These are phyloP conservation scores for Colletotrichum filicis DNA, from an alignment of 2,329 filamentous ascomycete species.

Conservation along the genomic window DNA sequence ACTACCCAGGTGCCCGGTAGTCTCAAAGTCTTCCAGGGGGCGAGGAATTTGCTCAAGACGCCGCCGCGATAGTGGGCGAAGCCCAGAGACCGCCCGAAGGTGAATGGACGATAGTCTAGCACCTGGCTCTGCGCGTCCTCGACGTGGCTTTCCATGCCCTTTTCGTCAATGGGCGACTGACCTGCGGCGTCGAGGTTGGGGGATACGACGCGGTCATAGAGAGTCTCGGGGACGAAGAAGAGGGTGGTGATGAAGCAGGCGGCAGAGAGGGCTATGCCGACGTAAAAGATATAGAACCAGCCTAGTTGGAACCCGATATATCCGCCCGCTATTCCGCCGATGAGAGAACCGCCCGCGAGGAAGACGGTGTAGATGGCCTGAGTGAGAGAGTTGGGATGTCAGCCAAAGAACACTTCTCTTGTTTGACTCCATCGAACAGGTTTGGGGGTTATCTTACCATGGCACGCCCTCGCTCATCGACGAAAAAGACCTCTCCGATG, in stretches of 20 bases:
- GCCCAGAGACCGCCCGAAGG: constrained; percentile 33
- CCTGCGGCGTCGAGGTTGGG: background rate
- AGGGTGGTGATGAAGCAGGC: constrained; percentile 40
- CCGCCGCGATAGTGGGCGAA: constrained; percentile 38
- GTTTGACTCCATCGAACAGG: fast-evolving
- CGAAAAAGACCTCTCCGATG: constrained; percentile 49
- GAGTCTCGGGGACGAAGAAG: constrained; percentile 49
- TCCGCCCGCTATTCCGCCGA: constrained; percentile 48
- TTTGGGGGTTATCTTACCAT: constrained; percentile 39
- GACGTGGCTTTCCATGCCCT: constrained; percentile 6
- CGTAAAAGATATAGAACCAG: constrained; percentile 47
- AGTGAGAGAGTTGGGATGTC: background rate
- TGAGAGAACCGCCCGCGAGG: constrained; percentile 43
- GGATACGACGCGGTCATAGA: constrained; percentile 39
- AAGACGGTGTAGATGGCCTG: constrained; percentile 46
- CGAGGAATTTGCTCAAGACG: constrained; percentile 37
- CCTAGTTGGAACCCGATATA: constrained; percentile 47
- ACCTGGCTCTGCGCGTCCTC: constrained; percentile 9
- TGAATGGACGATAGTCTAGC: background rate
- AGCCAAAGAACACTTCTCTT: background rate
- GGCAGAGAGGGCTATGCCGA: constrained; percentile 42
- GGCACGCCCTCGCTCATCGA: constrained; percentile 47
- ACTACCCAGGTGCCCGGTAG: constrained; percentile 49
- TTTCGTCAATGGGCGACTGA: constrained; percentile 12
- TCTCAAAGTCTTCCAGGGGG: constrained; percentile 42